Evolutionary conservation across 192 early-diverging fungal genomes (phyloP), one percentile per base, ranked within the genome.

Genomic region (Linnemannia hyalina): DNA sequence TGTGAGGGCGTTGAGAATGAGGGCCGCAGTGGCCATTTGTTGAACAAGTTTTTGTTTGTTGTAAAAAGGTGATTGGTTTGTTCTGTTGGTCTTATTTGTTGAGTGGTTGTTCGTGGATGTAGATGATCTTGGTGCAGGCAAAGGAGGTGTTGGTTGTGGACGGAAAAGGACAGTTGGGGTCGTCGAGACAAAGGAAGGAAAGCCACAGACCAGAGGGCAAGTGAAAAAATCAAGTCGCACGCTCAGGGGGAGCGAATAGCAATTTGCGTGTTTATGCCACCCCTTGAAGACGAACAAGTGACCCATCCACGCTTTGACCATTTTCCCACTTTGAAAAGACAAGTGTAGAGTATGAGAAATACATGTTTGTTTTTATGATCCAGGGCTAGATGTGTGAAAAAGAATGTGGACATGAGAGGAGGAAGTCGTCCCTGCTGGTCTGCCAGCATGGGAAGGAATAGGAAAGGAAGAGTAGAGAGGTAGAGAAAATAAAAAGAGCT

Each of bases 1-100:
- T 6, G 88, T 73, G 29, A 92, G 80, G 1, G 88, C 84, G 22
- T 89, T 87, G 71, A 89, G 86, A 41, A 89, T 41, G 29, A 92
- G 80, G 40, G 82, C 83, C 5, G 78, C 78, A 22, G 80, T 85
- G 3, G 84, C 81, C 88, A 89, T 89, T 60, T 16, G 10, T 20
- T 52, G 16, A 52, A 52, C 5, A 9, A 11, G 29, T 23, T 6
- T 41, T 22, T 40, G 69, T 40, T 70, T 70, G 69, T 7, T 42
- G 20, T 38, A 18, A 46, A 46, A 23, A 11, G 40, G 11, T n/a
- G n/a, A 29, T 36, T 26, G n/a, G 6, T 44, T 75, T 29, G 52
- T 35, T 16, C 20, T 55, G 73, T n/a, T 23, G 20, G 35, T 49
- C 32, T 23, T 52, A 47, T 16, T 47, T 52, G 73, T 4, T 11